A percentile compares a stretch with the other conserved stretches of the same genome.
These are phyloP conservation scores for Colletotrichum brevisporum DNA, from an alignment of 2,329 filamentous ascomycete species.

Conservation along the genomic window DNA sequence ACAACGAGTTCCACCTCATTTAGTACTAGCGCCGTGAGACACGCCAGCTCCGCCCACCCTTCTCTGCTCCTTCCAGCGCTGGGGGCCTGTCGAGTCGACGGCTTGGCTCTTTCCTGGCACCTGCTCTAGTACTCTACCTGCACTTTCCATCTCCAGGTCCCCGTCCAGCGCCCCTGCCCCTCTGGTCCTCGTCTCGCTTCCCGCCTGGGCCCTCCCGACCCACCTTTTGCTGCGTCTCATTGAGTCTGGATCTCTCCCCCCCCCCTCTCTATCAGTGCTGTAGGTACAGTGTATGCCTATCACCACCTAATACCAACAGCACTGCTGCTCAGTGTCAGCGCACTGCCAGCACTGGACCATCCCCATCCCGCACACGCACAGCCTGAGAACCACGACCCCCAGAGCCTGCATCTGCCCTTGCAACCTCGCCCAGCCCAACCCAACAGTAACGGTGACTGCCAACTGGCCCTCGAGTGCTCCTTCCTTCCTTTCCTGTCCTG, in stretches of 20 bases:
- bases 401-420: no score
- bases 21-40: constrained; percentile 18
- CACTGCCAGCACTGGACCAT: not conserved
- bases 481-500: no score
- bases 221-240: constrained; percentile 30
- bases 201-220: constrained; percentile 22
- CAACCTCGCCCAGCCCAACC: no score
- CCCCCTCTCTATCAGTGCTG: not conserved
- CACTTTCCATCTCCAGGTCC: not conserved
- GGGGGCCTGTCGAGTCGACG: not conserved
- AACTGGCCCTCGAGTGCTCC: no score
- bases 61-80: constrained; percentile 1
- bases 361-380: no score
- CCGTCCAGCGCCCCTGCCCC: not conserved
- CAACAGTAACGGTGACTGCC: no score
- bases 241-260: constrained; percentile 15
- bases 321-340: not conserved
- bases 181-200: constrained; percentile 13
- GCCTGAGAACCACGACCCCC: no score
- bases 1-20: not conserved
- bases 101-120: not conserved
- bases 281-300: not conserved
- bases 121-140: not conserved
- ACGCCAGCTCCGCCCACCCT: constrained; percentile 13
- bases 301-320: not conserved